Conservation (phyloP, 306 rosid genomes). For the Delonix regia region DNA sequence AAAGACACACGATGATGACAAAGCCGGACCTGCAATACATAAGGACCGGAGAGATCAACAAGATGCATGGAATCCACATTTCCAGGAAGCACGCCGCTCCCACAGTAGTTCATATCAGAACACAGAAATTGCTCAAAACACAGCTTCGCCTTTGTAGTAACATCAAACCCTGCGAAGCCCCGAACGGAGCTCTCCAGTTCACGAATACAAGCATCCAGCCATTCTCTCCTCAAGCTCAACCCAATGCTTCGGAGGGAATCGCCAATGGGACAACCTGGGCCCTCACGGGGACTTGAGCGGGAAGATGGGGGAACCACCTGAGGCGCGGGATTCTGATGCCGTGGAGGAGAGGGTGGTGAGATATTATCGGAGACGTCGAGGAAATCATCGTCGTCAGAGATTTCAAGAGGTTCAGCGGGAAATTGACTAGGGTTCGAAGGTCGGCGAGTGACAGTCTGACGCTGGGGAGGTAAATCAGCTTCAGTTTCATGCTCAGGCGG, state of each 20-base stretch:
- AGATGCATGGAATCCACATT: slow-evolving; percentile 75
- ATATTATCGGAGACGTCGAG: slow-evolving; percentile 65
- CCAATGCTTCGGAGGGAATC: slow-evolving; percentile 65
- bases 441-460: slow-evolving; percentile 20
- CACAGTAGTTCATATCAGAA: slow-evolving; percentile 70
- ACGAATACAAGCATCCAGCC: slow-evolving; percentile 58
- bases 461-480: slow-evolving; percentile 24
- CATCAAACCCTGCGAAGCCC: slow-evolving; percentile 54
- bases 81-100: slow-evolving; percentile 70
- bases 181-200: slow-evolving; percentile 50
- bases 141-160: slow-evolving; percentile 58
- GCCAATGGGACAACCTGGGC: slow-evolving; percentile 51
- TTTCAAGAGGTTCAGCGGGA: slow-evolving; percentile 47
- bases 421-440: slow-evolving; percentile 28
- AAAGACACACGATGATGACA: neutral
- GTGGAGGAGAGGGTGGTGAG: slow-evolving; percentile 53
- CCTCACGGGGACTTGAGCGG: neutral
- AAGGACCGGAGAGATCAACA: slow-evolving; percentile 76
- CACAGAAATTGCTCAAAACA: slow-evolving; percentile 76
- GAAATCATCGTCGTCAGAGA: slow-evolving; percentile 70
- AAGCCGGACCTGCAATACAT: slow-evolving; percentile 69
- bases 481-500: slow-evolving; percentile 12
- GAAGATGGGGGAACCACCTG: slow-evolving; percentile 10
- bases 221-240: slow-evolving; percentile 58
- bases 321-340: slow-evolving; percentile 25